phyloP scores from a whole-genome alignment of 345 rosid species.

The Citrus mangshanensis region DNA sequence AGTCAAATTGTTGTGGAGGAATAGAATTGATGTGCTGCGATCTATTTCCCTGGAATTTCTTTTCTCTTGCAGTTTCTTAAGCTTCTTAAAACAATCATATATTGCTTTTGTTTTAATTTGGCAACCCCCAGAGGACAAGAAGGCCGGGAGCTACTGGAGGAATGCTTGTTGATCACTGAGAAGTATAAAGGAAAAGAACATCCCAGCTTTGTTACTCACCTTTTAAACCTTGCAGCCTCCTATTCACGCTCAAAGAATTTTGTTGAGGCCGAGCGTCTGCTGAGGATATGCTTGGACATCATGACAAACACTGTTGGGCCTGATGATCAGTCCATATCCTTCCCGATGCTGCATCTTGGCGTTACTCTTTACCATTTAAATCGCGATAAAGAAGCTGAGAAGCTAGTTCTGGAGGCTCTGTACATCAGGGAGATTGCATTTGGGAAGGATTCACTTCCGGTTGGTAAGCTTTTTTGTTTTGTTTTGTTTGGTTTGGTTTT shows the following conservation, averaged over 20 bases:
- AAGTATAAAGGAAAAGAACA: conserved; percentile 61
- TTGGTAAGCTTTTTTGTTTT: conserved; percentile 46
- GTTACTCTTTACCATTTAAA: conserved; percentile 66
- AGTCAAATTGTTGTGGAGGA: background rate
- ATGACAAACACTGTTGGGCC: conserved; percentile 45
- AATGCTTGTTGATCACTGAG: conserved; percentile 71
- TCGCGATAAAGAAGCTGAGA: conserved; percentile 75
- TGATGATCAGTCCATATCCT: conserved; percentile 68
- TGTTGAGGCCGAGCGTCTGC: conserved; percentile 74
- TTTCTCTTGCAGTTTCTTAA: background rate
- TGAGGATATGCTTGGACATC: conserved; percentile 64
- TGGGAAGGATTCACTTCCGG: conserved; percentile 74
- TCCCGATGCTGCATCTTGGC: conserved; percentile 77
- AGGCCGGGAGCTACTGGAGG: conserved; percentile 80
- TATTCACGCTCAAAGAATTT: conserved; percentile 60
- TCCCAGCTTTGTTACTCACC: conserved; percentile 69
- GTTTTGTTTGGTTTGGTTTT: background rate
- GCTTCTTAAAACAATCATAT: background rate
- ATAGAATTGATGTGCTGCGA: background rate
- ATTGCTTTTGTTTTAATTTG: conserved; percentile 2
- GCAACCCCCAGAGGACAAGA: conserved; percentile 56
- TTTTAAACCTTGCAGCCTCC: conserved; percentile 76
- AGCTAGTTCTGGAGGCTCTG: conserved; percentile 52
- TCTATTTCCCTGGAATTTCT: background rate
- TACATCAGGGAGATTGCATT: conserved; percentile 69